These are phyloP conservation scores for Boletus subparvulus DNA, from an alignment of 768 basidiomycete genomes.

Conservation along the genomic window DNA sequence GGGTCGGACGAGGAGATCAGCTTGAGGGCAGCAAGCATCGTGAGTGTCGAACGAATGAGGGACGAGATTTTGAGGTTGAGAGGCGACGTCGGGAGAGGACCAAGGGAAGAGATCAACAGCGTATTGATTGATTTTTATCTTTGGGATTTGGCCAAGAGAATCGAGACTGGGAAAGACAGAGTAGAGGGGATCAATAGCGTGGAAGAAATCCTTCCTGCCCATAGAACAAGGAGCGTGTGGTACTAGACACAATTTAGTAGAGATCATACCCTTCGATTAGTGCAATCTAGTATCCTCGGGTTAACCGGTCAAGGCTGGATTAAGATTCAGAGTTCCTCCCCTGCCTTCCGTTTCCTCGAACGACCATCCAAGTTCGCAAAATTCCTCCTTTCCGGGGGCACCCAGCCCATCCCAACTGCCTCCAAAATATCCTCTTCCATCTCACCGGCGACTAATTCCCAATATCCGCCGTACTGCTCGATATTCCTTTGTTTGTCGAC, in stretches of 20 bases:
- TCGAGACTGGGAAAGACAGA: slow-evolving; percentile 61
- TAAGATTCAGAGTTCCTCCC: background rate
- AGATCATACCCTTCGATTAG: slow-evolving; percentile 15
- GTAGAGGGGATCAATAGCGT: slow-evolving; percentile 58
- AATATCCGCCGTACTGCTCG: slow-evolving; percentile 16
- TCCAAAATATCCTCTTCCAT: slow-evolving; percentile 27
- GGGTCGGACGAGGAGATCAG: slow-evolving; percentile 74
- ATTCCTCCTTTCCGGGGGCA: slow-evolving; percentile 27
- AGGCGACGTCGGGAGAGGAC: slow-evolving; percentile 27
- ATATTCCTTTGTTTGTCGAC: slow-evolving; percentile 3
- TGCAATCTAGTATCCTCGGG: slow-evolving; percentile 2
- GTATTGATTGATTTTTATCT: slow-evolving; percentile 90
- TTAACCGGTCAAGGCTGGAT: background rate
- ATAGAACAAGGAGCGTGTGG: slow-evolving; percentile 84
- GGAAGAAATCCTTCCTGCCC: slow-evolving; percentile 62
- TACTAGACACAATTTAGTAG: slow-evolving; percentile 47
- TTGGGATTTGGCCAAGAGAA: slow-evolving; percentile 81
- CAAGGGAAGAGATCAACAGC: slow-evolving; percentile 48
- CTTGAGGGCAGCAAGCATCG: slow-evolving; percentile 74
- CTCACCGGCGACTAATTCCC: slow-evolving; percentile 25
- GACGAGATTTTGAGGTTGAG: slow-evolving; percentile 47
- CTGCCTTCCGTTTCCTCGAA: slow-evolving; percentile 1
- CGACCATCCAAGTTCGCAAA: slow-evolving; percentile 15
- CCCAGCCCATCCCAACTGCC: slow-evolving; percentile 28
- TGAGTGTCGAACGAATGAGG: slow-evolving; percentile 76